phyloP scores from a whole-genome alignment of 345 rosid species.

The Cardamine resedifolia region DNA sequence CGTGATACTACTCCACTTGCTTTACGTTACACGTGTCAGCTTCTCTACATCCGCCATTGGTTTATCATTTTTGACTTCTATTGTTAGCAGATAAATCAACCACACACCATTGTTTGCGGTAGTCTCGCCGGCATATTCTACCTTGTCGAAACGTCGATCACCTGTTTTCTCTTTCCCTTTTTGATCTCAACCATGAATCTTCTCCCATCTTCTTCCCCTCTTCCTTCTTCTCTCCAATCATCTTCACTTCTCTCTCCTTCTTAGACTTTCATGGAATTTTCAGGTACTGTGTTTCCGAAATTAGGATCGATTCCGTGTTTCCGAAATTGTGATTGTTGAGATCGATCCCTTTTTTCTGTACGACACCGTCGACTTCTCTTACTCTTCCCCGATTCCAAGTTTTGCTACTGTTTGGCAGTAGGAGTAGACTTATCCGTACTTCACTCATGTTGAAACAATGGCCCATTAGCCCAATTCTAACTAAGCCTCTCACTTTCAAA shows the following conservation, averaged over 20 bases:
- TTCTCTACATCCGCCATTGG: background rate
- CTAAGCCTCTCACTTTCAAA: background rate
- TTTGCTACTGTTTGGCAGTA: conserved; percentile 23
- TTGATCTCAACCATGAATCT: conserved; percentile 3
- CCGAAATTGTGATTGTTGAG: background rate
- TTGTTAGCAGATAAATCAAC: conserved; percentile 4
- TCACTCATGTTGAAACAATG: background rate
- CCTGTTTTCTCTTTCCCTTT: conserved; percentile 1
- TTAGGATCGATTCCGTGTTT: background rate
- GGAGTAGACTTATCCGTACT: conserved; percentile 12
- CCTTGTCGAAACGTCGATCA: conserved; percentile 20
- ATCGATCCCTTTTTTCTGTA: background rate
- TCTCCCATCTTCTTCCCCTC: background rate
- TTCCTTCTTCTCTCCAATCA: background rate
- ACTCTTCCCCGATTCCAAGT: conserved; percentile 18
- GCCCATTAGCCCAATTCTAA: conserved; percentile 30
- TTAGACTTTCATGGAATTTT: conserved; percentile 11
- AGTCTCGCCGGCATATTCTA: conserved; percentile 29
- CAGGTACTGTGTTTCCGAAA: background rate
- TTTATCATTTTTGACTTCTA: conserved; percentile 4
- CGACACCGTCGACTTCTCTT: conserved; percentile 25
- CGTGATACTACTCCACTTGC: conserved; percentile 5
- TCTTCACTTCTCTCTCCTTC: background rate
- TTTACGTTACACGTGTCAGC: conserved; percentile 1
- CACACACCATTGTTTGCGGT: conserved; percentile 7